Percentiles rank a stretch among this genome's conserved stretches.
Evolutionary conservation across 257 asterid species (phyloP).

Genomic region (Solanum etuberosum): DNA sequence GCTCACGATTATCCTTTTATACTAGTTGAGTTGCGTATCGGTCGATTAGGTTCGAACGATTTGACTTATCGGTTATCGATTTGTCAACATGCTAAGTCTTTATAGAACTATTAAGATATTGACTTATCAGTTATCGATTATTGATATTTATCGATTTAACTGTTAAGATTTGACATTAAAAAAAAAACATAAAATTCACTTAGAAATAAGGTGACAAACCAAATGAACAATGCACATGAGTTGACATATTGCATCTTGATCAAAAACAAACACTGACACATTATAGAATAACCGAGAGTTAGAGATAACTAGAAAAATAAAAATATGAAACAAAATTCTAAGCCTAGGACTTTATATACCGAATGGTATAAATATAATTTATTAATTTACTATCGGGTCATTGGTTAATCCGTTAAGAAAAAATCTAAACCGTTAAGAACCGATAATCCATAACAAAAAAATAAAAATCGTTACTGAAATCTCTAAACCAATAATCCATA

Average conservation of each 20-base stretch:
- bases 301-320: too few relatives aligned
- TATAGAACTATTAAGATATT: background rate
- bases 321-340: background rate
- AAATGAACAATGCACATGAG: background rate
- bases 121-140: background rate
- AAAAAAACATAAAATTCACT: too few relatives aligned
- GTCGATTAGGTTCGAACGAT: rapidly evolving
- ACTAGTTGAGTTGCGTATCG: background rate
- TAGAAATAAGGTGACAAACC: background rate
- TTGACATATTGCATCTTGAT: too few relatives aligned
- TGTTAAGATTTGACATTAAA: too few relatives aligned
- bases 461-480: too few relatives aligned
- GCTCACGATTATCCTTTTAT: background rate
- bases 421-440: background rate
- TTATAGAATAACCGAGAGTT: too few relatives aligned
- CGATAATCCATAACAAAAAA: too few relatives aligned
- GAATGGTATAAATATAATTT: too few relatives aligned
- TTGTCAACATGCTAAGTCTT: background rate
- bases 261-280: too few relatives aligned
- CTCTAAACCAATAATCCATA: background rate
- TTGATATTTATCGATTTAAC: background rate
- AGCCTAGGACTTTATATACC: background rate
- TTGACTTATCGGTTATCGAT: too few relatives aligned
- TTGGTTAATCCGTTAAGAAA: background rate
- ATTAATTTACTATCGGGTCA: too few relatives aligned